Percentiles rank a stretch among this genome's conserved stretches.
phyloP scores from a whole-genome alignment of 331 rosid genomes.

The Acacia concinna region DNA sequence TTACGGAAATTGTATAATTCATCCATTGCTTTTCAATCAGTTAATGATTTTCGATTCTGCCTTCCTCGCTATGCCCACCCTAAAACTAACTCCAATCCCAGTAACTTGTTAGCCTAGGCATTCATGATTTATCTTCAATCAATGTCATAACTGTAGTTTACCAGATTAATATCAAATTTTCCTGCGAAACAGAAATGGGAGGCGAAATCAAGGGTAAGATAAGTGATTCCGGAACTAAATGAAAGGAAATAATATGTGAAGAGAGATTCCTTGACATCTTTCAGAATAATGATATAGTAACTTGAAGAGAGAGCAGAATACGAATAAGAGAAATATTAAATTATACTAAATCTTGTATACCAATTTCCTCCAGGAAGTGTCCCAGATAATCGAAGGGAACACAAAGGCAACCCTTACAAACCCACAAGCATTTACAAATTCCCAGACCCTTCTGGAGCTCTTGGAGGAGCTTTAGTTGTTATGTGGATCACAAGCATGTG shows the following conservation, averaged over 20 bases:
- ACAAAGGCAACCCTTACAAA: slow-evolving; percentile 31
- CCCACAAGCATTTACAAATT: slow-evolving; percentile 50
- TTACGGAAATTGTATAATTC: not conserved
- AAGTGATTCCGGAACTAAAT: not conserved
- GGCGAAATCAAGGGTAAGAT: not conserved
- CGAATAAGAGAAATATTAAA: not conserved
- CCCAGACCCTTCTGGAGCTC: slow-evolving; percentile 41
- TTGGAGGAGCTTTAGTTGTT: slow-evolving; percentile 19
- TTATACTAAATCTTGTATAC: slow-evolving; percentile 28
- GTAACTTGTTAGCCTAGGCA: not conserved
- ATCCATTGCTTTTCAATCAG: not conserved
- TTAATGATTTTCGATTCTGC: not conserved
- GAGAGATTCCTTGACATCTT: not conserved
- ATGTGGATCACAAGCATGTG: slow-evolving; percentile 24
- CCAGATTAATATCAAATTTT: not conserved
- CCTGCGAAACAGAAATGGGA: not conserved
- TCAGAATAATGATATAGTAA: not conserved
- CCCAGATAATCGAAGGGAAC: slow-evolving; percentile 17
- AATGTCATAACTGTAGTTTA: not conserved
- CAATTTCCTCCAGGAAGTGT: slow-evolving; percentile 27
- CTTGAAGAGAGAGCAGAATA: not conserved
- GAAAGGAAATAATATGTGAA: not conserved
- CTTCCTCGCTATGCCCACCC: not conserved
- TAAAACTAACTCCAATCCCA: not conserved
- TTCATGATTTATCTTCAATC: not conserved